These are phyloP conservation scores for Porphyra umbilicalis DNA, from an alignment of 31 red algal species.

Conservation along the genomic window DNA sequence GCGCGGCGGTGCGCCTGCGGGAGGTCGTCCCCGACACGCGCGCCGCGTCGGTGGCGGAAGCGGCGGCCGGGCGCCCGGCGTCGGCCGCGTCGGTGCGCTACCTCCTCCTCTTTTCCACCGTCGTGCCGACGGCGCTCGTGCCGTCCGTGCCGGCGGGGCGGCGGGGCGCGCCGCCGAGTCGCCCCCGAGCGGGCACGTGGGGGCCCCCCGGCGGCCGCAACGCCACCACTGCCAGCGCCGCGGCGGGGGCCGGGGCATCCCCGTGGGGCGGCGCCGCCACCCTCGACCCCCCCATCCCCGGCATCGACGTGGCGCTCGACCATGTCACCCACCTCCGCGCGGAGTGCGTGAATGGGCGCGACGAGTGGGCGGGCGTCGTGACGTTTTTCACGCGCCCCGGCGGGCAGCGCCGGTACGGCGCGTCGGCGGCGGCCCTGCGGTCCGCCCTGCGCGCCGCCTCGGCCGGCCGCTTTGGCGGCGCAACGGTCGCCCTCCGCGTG, in stretches of 20 bases:
- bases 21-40: background rate
- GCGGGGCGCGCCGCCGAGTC: no score
- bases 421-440: background rate
- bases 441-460: background rate
- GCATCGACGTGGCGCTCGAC: background rate
- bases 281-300: background rate
- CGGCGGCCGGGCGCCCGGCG: background rate
- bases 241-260: background rate
- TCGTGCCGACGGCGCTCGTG: background rate
- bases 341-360: background rate
- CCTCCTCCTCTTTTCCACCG: background rate
- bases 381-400: background rate
- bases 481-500: background rate
- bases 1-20: background rate
- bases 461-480: background rate
- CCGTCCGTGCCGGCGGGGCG: background rate
- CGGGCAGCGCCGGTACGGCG: background rate
- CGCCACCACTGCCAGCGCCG: no score
- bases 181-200: no score
- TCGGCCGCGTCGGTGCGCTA: background rate
- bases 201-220: no score
- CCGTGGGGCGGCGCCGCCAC: background rate
- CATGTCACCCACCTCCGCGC: background rate
- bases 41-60: background rate
- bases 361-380: background rate